Evolutionary conservation across 805 yeast genomes (phyloP).

Genomic region (Zygoascus ofunaensis): DNA sequence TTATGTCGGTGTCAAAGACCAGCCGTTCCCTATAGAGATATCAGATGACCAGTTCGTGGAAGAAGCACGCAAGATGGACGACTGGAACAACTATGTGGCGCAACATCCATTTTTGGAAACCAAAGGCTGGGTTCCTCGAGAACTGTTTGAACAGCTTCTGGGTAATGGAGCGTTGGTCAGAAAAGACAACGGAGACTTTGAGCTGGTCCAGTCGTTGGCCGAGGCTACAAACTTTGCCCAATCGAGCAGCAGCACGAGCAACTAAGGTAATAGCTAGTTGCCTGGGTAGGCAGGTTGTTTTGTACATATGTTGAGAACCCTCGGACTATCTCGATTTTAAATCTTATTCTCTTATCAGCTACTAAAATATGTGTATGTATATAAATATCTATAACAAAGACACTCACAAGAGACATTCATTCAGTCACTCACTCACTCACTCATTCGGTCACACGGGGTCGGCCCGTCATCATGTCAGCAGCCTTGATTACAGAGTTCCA

Average conservation of each 20-base stretch:
- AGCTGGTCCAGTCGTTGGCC: constrained; percentile 16
- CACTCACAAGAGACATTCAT: too few relatives aligned
- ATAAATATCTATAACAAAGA: too few relatives aligned
- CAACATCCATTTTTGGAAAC: constrained; percentile 80
- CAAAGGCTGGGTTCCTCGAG: constrained; percentile 94
- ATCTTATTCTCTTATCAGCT: neutral
- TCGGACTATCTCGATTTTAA: too few relatives aligned
- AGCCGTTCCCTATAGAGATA: constrained; percentile 49
- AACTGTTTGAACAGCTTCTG: constrained; percentile 65
- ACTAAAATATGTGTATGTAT: too few relatives aligned
- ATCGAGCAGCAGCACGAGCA: too few relatives aligned
- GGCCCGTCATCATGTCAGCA: constrained; percentile 66
- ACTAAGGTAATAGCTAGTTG: too few relatives aligned
- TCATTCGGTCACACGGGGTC: constrained; percentile 24
- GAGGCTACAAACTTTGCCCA: neutral
- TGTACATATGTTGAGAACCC: too few relatives aligned
- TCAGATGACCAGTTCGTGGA: constrained; percentile 49
- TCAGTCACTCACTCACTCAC: too few relatives aligned
- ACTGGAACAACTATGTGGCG: constrained; percentile 58
- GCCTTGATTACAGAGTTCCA: constrained; percentile 72
- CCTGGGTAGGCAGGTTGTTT: too few relatives aligned
- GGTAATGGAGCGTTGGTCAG: constrained; percentile 61
- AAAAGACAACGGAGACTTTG: constrained; percentile 49
- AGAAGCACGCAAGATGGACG: constrained; percentile 49
- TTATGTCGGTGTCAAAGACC: constrained; percentile 16